A percentile compares a stretch with the other conserved stretches of the same genome.
Evolutionary conservation across 2,329 filamentous ascomycete genomes (phyloP).

Genomic region (Hymenoscyphus linearis): DNA sequence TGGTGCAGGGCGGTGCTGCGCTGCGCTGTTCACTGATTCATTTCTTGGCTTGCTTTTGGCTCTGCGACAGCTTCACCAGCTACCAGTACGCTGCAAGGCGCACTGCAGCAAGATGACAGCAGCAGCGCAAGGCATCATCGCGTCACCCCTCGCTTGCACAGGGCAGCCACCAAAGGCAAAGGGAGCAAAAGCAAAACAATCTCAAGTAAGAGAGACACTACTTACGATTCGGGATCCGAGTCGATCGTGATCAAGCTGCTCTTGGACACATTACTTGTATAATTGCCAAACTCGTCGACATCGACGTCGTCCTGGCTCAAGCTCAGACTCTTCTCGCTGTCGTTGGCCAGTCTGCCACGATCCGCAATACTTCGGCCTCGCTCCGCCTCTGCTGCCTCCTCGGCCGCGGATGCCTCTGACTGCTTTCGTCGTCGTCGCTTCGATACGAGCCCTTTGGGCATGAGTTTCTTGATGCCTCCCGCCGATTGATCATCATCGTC

Average conservation of each 20-base stretch:
- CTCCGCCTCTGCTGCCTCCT: conserved; percentile 29
- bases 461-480: conserved; percentile 44
- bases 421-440: conserved; percentile 44
- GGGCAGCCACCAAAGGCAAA: not conserved
- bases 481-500: conserved; percentile 12
- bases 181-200: not conserved
- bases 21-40: not conserved
- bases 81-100: not conserved
- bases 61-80: not conserved
- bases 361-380: conserved; percentile 31
- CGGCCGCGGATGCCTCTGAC: conserved; percentile 36
- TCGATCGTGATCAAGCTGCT: conserved; percentile 30
- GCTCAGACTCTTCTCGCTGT: conserved; percentile 8
- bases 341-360: conserved; percentile 28
- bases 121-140: not conserved
- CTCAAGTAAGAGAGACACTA: conserved; percentile 9
- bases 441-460: conserved; percentile 44
- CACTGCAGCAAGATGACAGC: not conserved
- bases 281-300: no score
- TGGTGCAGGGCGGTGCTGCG: no score
- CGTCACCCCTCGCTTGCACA: no score
- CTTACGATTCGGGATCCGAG: conserved; percentile 33
- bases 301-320: not conserved
- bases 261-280: conserved; percentile 10
- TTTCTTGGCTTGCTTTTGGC: not conserved